Percentiles rank a stretch among this genome's conserved stretches.
phyloP scores from a whole-genome alignment of 2,329 filamentous ascomycete genomes.

The Pyricularia sp. region DNA sequence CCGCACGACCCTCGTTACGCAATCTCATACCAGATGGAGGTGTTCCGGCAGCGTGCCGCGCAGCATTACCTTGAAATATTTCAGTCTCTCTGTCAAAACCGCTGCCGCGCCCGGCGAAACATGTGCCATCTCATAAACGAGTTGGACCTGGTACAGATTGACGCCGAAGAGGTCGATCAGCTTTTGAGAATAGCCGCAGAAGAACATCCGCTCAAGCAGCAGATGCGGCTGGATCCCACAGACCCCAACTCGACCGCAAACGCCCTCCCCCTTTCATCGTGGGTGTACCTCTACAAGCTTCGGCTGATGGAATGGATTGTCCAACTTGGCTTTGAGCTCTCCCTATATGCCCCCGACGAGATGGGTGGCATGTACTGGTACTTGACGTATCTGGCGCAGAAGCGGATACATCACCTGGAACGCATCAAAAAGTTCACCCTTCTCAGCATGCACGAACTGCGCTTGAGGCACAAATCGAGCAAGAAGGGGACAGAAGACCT shows the following conservation, averaged over 20 bases:
- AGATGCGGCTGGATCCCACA: slow-evolving; percentile 36
- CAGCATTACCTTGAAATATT: slow-evolving; percentile 77
- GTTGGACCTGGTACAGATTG: slow-evolving; percentile 75
- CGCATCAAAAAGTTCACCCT: slow-evolving; percentile 61
- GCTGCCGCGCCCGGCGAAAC: slow-evolving; percentile 81
- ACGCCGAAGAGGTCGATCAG: slow-evolving; percentile 69
- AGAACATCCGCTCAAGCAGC: slow-evolving; percentile 49
- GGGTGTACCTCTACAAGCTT: slow-evolving; percentile 88
- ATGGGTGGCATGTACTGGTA: slow-evolving; percentile 88
- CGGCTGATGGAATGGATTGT: slow-evolving; percentile 78
- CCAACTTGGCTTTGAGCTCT: slow-evolving; percentile 88
- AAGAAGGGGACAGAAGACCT: not conserved
- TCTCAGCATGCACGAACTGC: slow-evolving; percentile 24
- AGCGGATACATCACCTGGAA: slow-evolving; percentile 59
- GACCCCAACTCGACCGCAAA: slow-evolving; percentile 22
- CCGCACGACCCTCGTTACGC: slow-evolving; percentile 65
- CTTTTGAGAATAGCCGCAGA: slow-evolving; percentile 51
- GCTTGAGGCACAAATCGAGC: slow-evolving; percentile 8
- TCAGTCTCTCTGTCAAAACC: slow-evolving; percentile 79
- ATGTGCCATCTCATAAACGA: slow-evolving; percentile 74
- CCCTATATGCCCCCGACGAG: slow-evolving; percentile 81
- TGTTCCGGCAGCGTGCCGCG: slow-evolving; percentile 49
- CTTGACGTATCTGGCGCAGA: slow-evolving; percentile 62
- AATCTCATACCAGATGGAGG: slow-evolving; percentile 65
- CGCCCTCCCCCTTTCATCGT: slow-evolving; percentile 70